Percentiles rank a stretch among this genome's conserved stretches.
Evolutionary conservation across 2,329 filamentous ascomycete genomes (phyloP).

Genomic region (Cytospora chrysosperma): DNA sequence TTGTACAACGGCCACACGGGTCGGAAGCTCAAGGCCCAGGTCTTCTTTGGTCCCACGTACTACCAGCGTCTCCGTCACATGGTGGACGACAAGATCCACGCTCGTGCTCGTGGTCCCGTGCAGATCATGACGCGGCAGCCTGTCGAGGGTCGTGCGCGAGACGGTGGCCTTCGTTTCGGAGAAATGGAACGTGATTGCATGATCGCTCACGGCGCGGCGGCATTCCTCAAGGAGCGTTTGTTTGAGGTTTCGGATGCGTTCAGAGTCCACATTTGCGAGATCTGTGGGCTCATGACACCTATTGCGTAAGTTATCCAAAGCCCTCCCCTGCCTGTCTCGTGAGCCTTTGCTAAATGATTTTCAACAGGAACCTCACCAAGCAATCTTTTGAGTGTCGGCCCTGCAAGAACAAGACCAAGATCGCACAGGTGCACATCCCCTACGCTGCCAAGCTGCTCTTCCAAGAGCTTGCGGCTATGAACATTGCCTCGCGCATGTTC

Average conservation of each 20-base stretch:
- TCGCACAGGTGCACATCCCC: conserved; percentile 95
- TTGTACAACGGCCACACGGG: conserved; percentile 99
- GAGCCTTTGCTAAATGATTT: conserved; percentile 34
- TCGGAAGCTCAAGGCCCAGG: conserved; percentile 86
- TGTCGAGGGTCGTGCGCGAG: conserved; percentile 95
- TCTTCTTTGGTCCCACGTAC: conserved; percentile 97
- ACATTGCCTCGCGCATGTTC: conserved; percentile 97
- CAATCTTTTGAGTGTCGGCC: conserved; percentile 95
- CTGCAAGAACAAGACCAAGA: conserved; percentile 99
- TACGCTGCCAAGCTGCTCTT: conserved; percentile 98
- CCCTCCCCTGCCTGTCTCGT: not conserved
- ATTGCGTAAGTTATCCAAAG: conserved; percentile 75
- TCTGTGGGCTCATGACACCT: conserved; percentile 97
- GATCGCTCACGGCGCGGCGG: conserved; percentile 98
- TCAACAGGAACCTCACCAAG: conserved; percentile 79
- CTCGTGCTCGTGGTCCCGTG: conserved; percentile 91
- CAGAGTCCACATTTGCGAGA: conserved; percentile 96
- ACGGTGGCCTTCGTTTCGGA: conserved; percentile 98
- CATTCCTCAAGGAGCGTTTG: conserved; percentile 94
- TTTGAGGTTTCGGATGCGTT: conserved; percentile 98
- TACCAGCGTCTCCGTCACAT: conserved; percentile 98
- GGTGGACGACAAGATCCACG: conserved; percentile 99
- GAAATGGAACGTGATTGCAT: conserved; percentile 99
- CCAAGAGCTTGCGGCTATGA: conserved; percentile 97
- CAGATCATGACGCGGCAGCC: conserved; percentile 97